Base-by-base conservation (phyloP, 129 eudicot species). In the Saussurea involucrata region DNA sequence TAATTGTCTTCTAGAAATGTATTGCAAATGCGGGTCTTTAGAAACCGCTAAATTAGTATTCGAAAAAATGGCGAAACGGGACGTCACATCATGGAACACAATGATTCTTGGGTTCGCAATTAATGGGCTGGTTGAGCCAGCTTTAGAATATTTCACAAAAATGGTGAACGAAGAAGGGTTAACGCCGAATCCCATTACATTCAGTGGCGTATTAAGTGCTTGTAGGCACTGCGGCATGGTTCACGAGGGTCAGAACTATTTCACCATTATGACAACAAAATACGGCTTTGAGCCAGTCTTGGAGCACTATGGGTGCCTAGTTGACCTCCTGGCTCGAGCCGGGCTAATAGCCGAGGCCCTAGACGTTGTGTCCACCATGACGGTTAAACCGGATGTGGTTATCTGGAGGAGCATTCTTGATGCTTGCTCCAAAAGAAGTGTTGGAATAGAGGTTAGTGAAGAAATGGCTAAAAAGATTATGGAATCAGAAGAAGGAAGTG, bases 321-420 rank as follows among this genome's bases (percentile, higher is more conserved):
- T 89, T 69, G 98, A 91, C 82, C 98, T 94, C 22, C 83, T 91
- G 20, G 98, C 97, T 84, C 82, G 96, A 61, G 85, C 90, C 37
- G 93, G 90, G 20, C 84, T 72, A 25, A 83, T 94, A 1, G 76
- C 74, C 11, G 90, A 94, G 74, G 98, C 96, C 8, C 87, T 94
- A 37, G 92, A 91, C 31, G 53, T 87, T 6, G 89, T 91, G 6
- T 83, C 91, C 31, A 83, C 74, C 63, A 93, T 93, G 98, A 83
- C 85, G 42, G 84, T 91, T 34, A 91, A 91, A 76, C 96, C 98
- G 0, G 98, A 94, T 63, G 86, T 37, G 15, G 97, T 91, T 6
- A 91, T 94, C 18, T 94, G 97, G 97, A 90, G 98, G 76, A 87
- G 93, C 77, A 86, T 90, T 49, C 95, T 94, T 66, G 93, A 91